Percentiles rank a stretch among this genome's conserved stretches.
These are phyloP conservation scores for Phytomonas serpens DNA, from an alignment of 208 protist species.

Conservation along the genomic window DNA sequence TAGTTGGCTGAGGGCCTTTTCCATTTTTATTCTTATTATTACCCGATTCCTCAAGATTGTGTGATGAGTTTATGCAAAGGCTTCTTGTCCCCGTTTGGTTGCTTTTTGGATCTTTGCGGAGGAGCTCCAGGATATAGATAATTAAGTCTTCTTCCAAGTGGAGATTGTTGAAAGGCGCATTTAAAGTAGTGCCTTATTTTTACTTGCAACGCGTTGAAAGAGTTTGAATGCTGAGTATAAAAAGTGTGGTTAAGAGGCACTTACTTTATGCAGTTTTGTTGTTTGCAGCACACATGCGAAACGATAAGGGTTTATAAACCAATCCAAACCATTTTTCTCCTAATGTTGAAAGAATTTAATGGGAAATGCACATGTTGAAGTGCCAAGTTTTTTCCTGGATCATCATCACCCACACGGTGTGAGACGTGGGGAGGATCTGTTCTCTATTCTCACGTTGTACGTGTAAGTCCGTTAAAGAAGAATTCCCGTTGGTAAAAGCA, in stretches of 20 bases:
- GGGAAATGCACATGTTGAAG: not conserved
- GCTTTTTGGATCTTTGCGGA: not conserved
- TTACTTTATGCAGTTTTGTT: not conserved
- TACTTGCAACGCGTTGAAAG: not conserved
- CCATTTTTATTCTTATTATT: not conserved
- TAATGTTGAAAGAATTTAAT: not conserved
- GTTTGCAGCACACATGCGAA: not conserved
- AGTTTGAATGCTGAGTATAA: not conserved
- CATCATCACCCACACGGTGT: not conserved
- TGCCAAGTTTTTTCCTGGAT: not conserved
- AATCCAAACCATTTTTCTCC: not conserved
- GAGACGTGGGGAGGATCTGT: not conserved
- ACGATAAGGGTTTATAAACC: not conserved
- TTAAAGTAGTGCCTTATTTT: not conserved
- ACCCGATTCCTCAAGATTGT: not conserved
- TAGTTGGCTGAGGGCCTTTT: too few species aligned
- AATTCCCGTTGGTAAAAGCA: not conserved
- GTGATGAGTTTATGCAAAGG: not conserved
- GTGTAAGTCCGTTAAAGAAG: not conserved
- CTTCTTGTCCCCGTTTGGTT: not conserved
- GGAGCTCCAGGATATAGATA: not conserved
- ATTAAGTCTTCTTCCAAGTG: conserved; percentile 1
- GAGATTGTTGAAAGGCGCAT: not conserved
- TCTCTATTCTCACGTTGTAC: not conserved
- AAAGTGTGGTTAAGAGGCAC: not conserved